These are phyloP conservation scores for Porcisia deanei DNA, from an alignment of 208 protist species.

Conservation along the genomic window DNA sequence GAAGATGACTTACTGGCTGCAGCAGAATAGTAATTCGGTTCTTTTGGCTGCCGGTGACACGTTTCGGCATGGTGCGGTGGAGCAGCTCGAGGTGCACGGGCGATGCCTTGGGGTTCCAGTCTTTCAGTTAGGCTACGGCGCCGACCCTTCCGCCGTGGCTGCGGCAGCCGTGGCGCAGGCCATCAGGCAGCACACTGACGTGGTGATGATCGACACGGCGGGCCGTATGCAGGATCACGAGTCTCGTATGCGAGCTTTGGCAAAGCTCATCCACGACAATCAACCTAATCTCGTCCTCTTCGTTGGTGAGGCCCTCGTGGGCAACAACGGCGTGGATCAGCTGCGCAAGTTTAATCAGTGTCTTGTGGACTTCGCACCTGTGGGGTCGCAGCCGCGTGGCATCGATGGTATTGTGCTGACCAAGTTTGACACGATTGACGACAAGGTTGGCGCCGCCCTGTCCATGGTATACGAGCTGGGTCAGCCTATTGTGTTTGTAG, in stretches of 20 bases:
- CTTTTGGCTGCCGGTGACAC: conserved; percentile 99
- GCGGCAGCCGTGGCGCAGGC: conserved; percentile 93
- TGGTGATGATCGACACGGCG: conserved; percentile 99
- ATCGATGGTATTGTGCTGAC: conserved; percentile 99
- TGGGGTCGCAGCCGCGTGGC: conserved; percentile 70
- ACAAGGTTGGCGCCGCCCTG: conserved; percentile 99
- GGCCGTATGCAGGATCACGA: conserved; percentile 99
- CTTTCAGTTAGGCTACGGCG: conserved; percentile 97
- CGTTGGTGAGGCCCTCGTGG: conserved; percentile 99
- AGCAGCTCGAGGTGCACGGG: conserved; percentile 98
- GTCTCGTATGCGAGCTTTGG: conserved; percentile 98
- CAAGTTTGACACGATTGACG: conserved; percentile 99
- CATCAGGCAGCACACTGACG: conserved; percentile 85
- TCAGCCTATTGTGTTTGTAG: conserved; percentile 99
- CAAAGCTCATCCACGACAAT: conserved; percentile 97
- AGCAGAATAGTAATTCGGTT: conserved; percentile 90
- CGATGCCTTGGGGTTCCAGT: conserved; percentile 92
- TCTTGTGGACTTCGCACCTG: conserved; percentile 90
- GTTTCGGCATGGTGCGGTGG: conserved; percentile 99
- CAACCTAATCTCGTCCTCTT: conserved; percentile 98
- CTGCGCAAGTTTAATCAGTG: conserved; percentile 97
- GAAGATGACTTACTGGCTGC: conserved; percentile 97
- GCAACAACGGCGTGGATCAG: conserved; percentile 99
- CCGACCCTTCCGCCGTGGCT: conserved; percentile 95
- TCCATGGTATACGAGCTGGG: conserved; percentile 99